phyloP scores from a whole-genome alignment of 352 stramenopile genomes.

The Phytophthora agathidicida region DNA sequence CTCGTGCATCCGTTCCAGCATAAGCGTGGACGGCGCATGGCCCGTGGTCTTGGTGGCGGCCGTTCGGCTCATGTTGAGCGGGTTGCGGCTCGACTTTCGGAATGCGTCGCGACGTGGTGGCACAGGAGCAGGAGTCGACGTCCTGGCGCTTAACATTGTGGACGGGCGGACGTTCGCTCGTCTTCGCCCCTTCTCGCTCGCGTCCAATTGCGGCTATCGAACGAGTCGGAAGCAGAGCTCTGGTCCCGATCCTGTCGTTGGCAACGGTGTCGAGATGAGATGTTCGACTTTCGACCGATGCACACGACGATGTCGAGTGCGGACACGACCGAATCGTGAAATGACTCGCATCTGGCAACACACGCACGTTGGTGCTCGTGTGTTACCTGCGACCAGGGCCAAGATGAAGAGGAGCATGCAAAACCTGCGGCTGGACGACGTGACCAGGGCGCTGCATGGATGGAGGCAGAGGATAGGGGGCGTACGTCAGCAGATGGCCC shows the following conservation, averaged over 20 bases:
- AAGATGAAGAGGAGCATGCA: constrained; percentile 5
- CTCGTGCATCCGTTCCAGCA: constrained; percentile 69
- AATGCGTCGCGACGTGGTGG: constrained; percentile 31
- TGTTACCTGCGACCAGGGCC: not conserved
- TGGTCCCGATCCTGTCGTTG: constrained; percentile 14
- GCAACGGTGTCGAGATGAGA: not conserved
- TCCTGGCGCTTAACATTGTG: constrained; percentile 40
- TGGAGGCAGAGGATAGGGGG: constrained; percentile 23
- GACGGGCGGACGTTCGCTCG: constrained; percentile 30
- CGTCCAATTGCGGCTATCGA: constrained; percentile 20
- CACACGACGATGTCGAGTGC: no score
- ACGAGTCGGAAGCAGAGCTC: constrained; percentile 13
- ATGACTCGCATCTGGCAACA: constrained; percentile 17
- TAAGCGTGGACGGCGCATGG: constrained; percentile 59
- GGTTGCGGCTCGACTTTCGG: constrained; percentile 46
- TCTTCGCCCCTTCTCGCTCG: constrained; percentile 21
- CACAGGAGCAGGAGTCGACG: no score
- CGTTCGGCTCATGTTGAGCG: constrained; percentile 57
- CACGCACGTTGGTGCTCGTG: not conserved
- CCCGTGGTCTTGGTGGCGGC: constrained; percentile 51
- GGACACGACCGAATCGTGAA: constrained; percentile 15
- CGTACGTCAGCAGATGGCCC: constrained; percentile 23
- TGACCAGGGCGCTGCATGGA: constrained; percentile 23
- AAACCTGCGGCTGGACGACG: constrained; percentile 22
- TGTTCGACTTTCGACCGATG: no score